Evolutionary conservation across 1,284 basidiomycete genomes (phyloP).

Genomic region (Moesziomyces globuligerus): DNA sequence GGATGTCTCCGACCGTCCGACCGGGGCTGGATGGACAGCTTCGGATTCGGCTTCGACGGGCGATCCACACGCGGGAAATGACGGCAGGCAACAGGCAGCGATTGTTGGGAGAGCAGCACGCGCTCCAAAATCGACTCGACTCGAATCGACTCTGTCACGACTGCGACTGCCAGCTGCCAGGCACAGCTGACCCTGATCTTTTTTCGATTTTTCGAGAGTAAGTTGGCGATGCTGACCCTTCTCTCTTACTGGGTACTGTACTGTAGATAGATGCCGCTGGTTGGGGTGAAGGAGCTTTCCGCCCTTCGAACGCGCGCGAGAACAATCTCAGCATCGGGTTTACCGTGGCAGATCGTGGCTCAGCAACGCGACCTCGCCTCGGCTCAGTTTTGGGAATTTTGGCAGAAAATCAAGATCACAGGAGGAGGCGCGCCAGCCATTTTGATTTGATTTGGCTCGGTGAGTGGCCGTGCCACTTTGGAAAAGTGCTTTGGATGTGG

Average conservation of each 20-base stretch:
- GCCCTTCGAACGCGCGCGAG: no score
- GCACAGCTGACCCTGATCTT: neutral
- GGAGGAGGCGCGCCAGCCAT: neutral
- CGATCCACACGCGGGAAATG: conserved; percentile 4
- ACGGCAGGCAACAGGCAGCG: conserved; percentile 3
- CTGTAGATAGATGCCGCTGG: no score
- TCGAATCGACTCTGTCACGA: no score
- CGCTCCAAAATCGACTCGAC: no score
- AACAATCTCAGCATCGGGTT: no score
- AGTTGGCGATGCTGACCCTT: no score
- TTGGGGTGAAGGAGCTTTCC: neutral
- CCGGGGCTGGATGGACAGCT: neutral
- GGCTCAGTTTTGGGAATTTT: no score
- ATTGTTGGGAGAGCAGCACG: conserved; percentile 5
- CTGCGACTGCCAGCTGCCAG: no score
- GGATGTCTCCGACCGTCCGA: conserved; percentile 23
- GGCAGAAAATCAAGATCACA: neutral
- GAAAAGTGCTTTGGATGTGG: neutral
- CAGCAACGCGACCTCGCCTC: no score
- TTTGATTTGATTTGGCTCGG: no score
- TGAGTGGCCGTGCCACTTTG: neutral
- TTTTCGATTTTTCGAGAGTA: neutral
- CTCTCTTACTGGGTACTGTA: no score
- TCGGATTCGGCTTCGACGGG: conserved; percentile 38
- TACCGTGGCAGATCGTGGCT: no score